Evolutionary conservation across 257 asterid genomes (phyloP).

Genomic region (Fraxinus excelsior): DNA sequence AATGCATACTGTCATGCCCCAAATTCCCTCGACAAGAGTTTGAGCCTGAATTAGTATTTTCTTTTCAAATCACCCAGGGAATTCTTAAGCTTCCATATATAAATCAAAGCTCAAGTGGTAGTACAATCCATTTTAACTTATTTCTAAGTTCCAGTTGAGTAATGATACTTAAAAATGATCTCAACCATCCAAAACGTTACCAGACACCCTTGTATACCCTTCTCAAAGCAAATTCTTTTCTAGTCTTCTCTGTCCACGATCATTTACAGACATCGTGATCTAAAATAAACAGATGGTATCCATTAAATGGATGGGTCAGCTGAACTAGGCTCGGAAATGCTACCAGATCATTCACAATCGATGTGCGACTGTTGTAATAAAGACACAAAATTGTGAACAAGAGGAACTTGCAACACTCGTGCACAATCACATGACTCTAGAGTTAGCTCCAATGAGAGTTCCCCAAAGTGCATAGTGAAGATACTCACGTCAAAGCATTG

Average conservation of each 20-base stretch:
- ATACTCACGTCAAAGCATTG: no score
- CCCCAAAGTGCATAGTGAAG: no score
- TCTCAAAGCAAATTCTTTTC: not conserved
- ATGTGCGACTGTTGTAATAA: not conserved
- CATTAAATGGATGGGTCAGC: not conserved
- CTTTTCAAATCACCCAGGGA: not conserved
- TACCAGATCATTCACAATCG: not conserved
- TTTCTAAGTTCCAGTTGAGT: not conserved
- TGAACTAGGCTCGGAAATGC: not conserved
- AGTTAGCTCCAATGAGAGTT: no score
- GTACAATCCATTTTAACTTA: not conserved
- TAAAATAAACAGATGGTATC: not conserved
- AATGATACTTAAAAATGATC: not conserved
- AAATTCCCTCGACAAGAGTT: not conserved
- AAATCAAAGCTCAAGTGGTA: not conserved
- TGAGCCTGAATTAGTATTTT: not conserved
- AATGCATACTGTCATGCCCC: not conserved
- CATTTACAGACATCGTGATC: not conserved
- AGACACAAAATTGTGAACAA: not conserved
- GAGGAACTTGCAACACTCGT: no score
- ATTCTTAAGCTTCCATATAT: not conserved
- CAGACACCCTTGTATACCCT: not conserved
- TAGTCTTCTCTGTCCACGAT: not conserved
- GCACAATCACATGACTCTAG: no score
- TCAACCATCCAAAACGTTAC: not conserved